Evolutionary conservation across 2,329 filamentous ascomycete species (phyloP), one percentile per base, ranked within the genome.

Genomic region (Talaromyces pinophilus): DNA sequence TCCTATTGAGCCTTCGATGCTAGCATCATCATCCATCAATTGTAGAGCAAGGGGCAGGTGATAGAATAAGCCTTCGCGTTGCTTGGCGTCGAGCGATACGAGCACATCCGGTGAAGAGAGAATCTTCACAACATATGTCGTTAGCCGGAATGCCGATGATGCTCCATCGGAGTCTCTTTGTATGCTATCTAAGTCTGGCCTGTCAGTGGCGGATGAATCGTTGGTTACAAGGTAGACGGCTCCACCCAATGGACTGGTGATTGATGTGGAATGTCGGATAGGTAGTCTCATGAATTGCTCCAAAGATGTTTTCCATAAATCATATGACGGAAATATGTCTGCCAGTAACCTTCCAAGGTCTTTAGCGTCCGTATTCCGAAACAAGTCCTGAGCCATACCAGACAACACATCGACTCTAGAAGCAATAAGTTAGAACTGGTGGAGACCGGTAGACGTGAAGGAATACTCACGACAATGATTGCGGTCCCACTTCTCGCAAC

Each of bases 141-240:
- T 87, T 81, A 96, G 91, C 64, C 94, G 85, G 15, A 92, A 86
- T 0, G 92, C 87, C 63, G 91, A 82, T 1, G 92, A 92, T 38
- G 88, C 86, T 0, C 91, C 91, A 69, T 86, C 85, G 3, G 84
- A 81, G 74, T 97, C 93, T 52, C 89, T 83, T 38, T 80, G 74
- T 17, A 85, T 76, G 68, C 28, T 78, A 54, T 71, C 72, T 66
- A 70, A 68, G 6, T 71, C 69, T 68, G 55, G 67, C 70, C 30
- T 73, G 67, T 73, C 66, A 48, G 68, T 60, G 22, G 74, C 66
- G 63, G 73, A 66, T 69, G 78, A 28, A 4, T 74, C 68, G 48
- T 70, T 70, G 11, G 80, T 75, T 0, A 90, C 82, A 2, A 97
- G 79, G 69, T 90, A 88, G 5, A 91, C 85, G 0, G 87, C 87